A percentile compares a stretch with the other conserved stretches of the same genome.
Evolutionary conservation across 345 rosid genomes (phyloP).

Genomic region (Balakata baccata): DNA sequence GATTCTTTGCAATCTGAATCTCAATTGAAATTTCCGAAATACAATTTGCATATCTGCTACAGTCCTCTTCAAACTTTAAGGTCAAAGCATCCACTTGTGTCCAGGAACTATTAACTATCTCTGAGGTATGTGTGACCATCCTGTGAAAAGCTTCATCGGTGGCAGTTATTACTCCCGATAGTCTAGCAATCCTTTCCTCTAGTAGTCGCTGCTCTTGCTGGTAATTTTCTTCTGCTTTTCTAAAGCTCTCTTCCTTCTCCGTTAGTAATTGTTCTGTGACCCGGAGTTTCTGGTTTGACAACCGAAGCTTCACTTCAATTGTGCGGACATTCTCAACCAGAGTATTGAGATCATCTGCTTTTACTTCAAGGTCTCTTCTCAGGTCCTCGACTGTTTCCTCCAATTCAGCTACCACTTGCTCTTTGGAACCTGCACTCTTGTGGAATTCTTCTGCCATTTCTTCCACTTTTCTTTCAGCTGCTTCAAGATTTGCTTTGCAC

Average conservation of each 20-base stretch:
- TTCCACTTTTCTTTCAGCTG: constrained; percentile 25
- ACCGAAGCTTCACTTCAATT: constrained; percentile 79
- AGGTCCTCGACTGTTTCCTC: constrained; percentile 59
- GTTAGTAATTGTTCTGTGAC: constrained; percentile 72
- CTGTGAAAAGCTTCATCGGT: constrained; percentile 40
- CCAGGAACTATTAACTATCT: constrained; percentile 35
- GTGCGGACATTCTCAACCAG: constrained; percentile 47
- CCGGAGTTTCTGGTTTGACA: constrained; percentile 92
- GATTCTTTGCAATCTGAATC: constrained; percentile 41
- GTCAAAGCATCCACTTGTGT: constrained; percentile 40
- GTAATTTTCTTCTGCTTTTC: constrained; percentile 58
- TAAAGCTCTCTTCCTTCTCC: constrained; percentile 67
- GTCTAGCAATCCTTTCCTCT: constrained; percentile 41
- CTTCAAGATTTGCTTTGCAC: constrained; percentile 19
- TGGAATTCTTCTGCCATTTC: constrained; percentile 16
- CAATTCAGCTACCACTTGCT: constrained; percentile 43
- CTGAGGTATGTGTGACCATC: constrained; percentile 45
- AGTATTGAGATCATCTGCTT: constrained; percentile 68
- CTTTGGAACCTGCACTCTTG: constrained; percentile 32
- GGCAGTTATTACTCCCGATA: constrained; percentile 37
- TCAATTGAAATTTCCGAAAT: constrained; percentile 41
- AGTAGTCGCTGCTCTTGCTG: constrained; percentile 57
- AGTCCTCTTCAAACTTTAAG: constrained; percentile 41
- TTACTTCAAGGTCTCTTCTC: constrained; percentile 61
- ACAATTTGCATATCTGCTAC: constrained; percentile 31